A percentile compares a stretch with the other conserved stretches of the same genome.
Evolutionary conservation across 106 monocot species (phyloP).

Genomic region (Iris macrosiphon): DNA sequence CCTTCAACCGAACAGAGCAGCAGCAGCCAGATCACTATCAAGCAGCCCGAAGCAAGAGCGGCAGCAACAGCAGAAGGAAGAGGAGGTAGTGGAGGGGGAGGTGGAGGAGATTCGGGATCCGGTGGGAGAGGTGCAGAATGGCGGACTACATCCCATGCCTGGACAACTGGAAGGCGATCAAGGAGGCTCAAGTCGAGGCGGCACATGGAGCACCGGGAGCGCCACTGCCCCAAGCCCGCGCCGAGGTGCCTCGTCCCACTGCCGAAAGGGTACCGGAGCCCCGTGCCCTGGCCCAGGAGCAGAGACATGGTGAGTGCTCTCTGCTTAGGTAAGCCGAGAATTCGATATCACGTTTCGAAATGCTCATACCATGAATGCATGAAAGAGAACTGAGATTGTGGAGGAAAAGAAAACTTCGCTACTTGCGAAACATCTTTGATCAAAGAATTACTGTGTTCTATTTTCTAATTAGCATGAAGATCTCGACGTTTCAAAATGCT

Average conservation of each 20-base stretch:
- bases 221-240: constrained; percentile 68
- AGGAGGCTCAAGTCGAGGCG: constrained; percentile 64
- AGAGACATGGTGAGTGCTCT: constrained; percentile 91
- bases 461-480: too few species aligned
- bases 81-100: constrained; percentile 1
- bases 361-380: too few species aligned
- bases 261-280: constrained; percentile 54
- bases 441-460: too few species aligned
- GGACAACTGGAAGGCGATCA: constrained; percentile 87
- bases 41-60: background rate
- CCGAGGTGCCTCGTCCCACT: constrained; percentile 66
- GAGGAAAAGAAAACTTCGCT: too few species aligned
- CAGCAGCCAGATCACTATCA: background rate
- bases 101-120: constrained; percentile 8
- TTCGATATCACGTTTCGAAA: background rate
- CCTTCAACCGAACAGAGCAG: background rate
- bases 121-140: constrained; percentile 47
- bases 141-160: constrained; percentile 89
- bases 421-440: too few species aligned
- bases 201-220: constrained; percentile 89
- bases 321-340: constrained; percentile 40
- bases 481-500: too few species aligned
- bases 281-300: constrained; percentile 82
- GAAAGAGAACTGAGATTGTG: too few species aligned
- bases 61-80: background rate